phyloP scores from a whole-genome alignment of 2,329 filamentous ascomycete genomes.

The Dothiorella sarmentorum region DNA sequence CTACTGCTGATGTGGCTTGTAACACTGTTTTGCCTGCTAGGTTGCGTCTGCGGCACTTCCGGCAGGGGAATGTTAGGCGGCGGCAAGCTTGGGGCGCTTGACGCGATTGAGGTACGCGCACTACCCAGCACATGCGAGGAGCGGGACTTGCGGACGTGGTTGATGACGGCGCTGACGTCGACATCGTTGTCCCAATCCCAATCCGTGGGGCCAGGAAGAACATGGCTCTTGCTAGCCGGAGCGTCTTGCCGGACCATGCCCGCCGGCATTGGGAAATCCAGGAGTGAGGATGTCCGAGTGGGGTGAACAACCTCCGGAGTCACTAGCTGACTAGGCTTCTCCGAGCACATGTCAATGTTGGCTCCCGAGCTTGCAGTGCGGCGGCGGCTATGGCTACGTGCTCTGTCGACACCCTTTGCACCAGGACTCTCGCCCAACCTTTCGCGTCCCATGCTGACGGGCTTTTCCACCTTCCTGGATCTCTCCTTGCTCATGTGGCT shows the following conservation, averaged over 20 bases:
- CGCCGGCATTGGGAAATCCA: not conserved
- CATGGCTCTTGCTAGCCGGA: constrained; percentile 18
- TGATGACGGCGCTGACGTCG: constrained; percentile 3
- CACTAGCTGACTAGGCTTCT: not conserved
- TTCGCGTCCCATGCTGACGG: constrained; percentile 6
- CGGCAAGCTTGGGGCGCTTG: not conserved
- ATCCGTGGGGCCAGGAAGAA: not conserved
- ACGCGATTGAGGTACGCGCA: not conserved
- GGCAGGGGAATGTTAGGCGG: not conserved
- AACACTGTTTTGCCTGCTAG: constrained; percentile 13
- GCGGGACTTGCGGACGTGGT: constrained; percentile 1
- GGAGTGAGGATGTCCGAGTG: not conserved
- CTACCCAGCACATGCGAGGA: not conserved
- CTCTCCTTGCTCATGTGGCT: not conserved
- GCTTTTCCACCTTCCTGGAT: constrained; percentile 19
- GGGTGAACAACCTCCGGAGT: not conserved
- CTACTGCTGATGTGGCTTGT: constrained; percentile 2
- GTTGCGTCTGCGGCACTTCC: not conserved
- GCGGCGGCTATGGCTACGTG: constrained; percentile 27
- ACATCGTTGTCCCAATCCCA: not conserved
- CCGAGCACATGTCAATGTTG: constrained; percentile 25
- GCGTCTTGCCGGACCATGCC: not conserved
- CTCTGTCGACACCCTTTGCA: not conserved
- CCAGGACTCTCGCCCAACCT: not conserved
- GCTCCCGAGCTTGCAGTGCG: constrained; percentile 36